Conservation (phyloP, 2,329 filamentous ascomycete genomes). For the Scedosporium apiospermum region DNA sequence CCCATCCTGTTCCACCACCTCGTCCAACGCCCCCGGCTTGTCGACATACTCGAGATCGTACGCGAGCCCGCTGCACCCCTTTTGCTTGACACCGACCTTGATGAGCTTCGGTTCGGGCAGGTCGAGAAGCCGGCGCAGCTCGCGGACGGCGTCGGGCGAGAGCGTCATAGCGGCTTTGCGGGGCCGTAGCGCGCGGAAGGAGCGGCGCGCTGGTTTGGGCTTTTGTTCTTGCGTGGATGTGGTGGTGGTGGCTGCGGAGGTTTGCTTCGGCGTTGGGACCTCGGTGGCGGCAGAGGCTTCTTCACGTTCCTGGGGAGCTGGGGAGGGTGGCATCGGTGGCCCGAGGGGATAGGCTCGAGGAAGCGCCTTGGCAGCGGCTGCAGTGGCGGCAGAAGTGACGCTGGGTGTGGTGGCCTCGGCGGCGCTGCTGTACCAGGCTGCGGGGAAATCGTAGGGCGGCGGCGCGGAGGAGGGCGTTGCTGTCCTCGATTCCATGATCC, state of each 20-base stretch:
- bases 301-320: neutral
- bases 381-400: neutral
- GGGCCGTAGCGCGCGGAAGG: slow-evolving; percentile 26
- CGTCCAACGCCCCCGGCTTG: slow-evolving; percentile 78
- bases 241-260: neutral
- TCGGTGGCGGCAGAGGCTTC: neutral
- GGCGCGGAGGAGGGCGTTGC: neutral
- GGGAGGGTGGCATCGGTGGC: neutral
- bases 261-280: neutral
- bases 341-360: slow-evolving; percentile 4
- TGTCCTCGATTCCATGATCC: neutral
- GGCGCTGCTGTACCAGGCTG: neutral
- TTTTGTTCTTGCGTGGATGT: neutral
- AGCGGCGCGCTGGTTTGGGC: neutral
- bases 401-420: neutral
- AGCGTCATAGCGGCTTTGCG: slow-evolving; percentile 89
- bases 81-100: slow-evolving; percentile 85
- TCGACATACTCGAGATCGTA: slow-evolving; percentile 96
- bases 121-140: slow-evolving; percentile 67
- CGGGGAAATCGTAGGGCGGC: neutral
- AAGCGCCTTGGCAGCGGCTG: neutral
- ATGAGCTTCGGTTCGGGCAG: slow-evolving; percentile 88
- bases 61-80: slow-evolving; percentile 85
- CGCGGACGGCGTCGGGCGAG: slow-evolving; percentile 68
- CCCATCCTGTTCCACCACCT: slow-evolving; percentile 89